Base-by-base conservation (phyloP, 2,329 filamentous ascomycete genomes). In the Colletotrichum tabaci region DNA sequence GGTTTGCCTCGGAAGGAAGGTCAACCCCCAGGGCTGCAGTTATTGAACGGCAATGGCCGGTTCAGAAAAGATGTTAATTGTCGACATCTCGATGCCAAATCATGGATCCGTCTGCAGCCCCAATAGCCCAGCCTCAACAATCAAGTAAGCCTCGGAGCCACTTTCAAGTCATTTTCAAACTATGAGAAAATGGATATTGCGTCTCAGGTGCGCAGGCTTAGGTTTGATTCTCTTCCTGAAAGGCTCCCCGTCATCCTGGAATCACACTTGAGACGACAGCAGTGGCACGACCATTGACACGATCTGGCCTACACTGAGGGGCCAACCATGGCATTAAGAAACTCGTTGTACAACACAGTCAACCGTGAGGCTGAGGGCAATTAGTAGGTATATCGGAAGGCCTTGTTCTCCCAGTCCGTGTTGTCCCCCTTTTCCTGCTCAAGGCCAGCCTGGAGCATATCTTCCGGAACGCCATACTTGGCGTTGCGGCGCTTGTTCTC, bases 401-500 rank as follows among this genome's bases (percentile, higher is more conserved):
- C 58, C 46, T 61, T 60, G 26, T 74, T 74, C 69, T 74, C 61
- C 61, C 60, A 46, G 40, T 74, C 72, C n/a, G 72, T 72, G 30
- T 40, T 56, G 30, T 74, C 72, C 26, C 61, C 21, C n/a, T 26
- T 74, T 56, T 72, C 69, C 35, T 66, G 61, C 52, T 74, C 65
- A 4, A 74, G 56, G 12, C 72, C 72, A n/a, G 65, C 52, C 44
- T 66, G 64, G 8, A 72, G 44, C 30, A 16, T 61, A 53, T 71
- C 47, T 44, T 71, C 42, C 2, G 63, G 69, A 4, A 62, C 23
- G 2, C 73, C 73, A 46, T 71, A 71, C 50, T 60, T 42, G 12
- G 53, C 12, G 38, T 74, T 64, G 68, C 58, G 76, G 0, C 52
- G 71, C 61, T 76, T 79, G 2, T 79, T 79, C 35, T 79, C 78